Percentiles rank a stretch among this genome's conserved stretches.
Evolutionary conservation across 2,329 filamentous ascomycete species (phyloP).

Genomic region (Atkinsonella texensis): DNA sequence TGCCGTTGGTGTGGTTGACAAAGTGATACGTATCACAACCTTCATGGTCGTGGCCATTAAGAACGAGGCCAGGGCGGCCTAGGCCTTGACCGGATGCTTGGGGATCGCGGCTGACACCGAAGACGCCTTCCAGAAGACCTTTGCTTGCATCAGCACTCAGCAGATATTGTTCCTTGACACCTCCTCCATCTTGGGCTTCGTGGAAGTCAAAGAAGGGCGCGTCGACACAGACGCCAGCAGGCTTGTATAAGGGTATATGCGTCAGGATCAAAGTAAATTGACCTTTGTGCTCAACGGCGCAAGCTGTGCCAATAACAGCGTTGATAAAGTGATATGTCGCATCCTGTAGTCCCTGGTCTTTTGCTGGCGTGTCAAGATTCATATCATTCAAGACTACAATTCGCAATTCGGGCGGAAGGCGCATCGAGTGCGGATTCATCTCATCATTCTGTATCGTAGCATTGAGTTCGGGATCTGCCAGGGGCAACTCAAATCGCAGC

Average conservation of each 20-base stretch:
- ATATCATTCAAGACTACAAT: constrained; percentile 84
- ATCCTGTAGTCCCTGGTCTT: constrained; percentile 53
- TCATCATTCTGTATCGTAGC: constrained; percentile 29
- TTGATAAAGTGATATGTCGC: constrained; percentile 71
- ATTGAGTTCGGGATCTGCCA: constrained; percentile 25
- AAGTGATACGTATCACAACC: constrained; percentile 87
- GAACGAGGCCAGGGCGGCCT: constrained; percentile 63
- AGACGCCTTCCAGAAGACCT: constrained; percentile 73
- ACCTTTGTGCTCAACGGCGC: constrained; percentile 47
- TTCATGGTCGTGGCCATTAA: constrained; percentile 92
- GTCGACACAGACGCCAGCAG: constrained; percentile 71
- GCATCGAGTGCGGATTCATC: constrained; percentile 33
- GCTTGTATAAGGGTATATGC: constrained; percentile 83
- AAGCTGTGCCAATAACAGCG: constrained; percentile 48
- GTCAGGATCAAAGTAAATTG: constrained; percentile 78
- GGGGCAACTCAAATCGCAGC: constrained; percentile 55
- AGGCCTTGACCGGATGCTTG: constrained; percentile 46
- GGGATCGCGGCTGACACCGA: constrained; percentile 57
- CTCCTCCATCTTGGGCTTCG: constrained; percentile 47
- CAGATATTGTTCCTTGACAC: constrained; percentile 84
- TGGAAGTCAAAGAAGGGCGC: constrained; percentile 75
- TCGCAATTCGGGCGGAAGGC: constrained; percentile 56
- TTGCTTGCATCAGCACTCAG: constrained; percentile 60
- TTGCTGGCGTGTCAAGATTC: constrained; percentile 79
- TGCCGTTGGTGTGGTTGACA: constrained; percentile 48